Evolutionary conservation across 176 grass and related monocot genomes (phyloP), one percentile per base, ranked within the genome.

Genomic region (Otatea glauca): DNA sequence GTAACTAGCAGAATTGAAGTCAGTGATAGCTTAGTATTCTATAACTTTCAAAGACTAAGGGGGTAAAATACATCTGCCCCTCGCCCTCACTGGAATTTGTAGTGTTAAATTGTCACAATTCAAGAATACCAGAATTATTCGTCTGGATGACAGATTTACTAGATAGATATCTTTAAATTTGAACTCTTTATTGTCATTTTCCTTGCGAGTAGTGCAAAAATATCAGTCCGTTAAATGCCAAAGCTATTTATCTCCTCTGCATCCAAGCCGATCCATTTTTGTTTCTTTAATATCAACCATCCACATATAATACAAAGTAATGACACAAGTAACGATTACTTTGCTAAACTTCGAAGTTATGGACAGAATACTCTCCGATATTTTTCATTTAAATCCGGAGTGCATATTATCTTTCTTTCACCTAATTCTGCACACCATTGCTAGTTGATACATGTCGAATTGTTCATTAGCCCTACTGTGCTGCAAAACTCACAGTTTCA

Each of bases 1-100:
- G 24, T 49, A 75, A 74, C 38, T 38, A 68, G 38, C 59, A 59
- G 39, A 78, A 39, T 15, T 53, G 12, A 75, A 75, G 78, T 87
- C 62, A 68, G 51, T 76, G 27, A 61, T 12, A 25, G 20, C 9
- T 15, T 66, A 63, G 51, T 23, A 70, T 61, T 78, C 25, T 47
- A 29, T 23, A 71, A 14, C 18, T 39, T 41, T 42, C 27, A 51
- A 25, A 27, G 32, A 39, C 21, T 20, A 60, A 12, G n/a, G n/a
- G n/a, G n/a, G n/a, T n/a, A n/a, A 14, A 54, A 14, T 68, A 9
- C 29, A 17, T n/a, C 68, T 20, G 73, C 24, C 77, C 42, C 11
- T 74, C 59, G 17, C 59, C 74, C 61, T 80, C 45, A 80, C 20
- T 41, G 4, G 2, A 55, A 65, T 17, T 71, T 77, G 24, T 56